Evolutionary conservation across 2,329 filamentous ascomycete species (phyloP).

Genomic region (Trichoderma sp.): DNA sequence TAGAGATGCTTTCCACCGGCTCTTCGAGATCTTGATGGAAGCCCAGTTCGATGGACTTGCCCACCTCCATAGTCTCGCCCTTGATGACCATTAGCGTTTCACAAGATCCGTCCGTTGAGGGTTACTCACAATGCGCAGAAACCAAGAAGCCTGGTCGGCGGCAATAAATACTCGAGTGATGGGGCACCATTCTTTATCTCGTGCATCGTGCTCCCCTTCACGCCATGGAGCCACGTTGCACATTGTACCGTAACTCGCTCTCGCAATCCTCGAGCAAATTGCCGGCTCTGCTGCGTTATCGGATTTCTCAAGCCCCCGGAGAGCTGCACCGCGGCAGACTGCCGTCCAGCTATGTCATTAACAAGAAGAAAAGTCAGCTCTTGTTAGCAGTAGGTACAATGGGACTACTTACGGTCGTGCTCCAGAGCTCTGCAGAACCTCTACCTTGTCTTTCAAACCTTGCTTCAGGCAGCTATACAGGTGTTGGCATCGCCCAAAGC

Average conservation of each 20-base stretch:
- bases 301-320: constrained; percentile 24
- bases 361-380: background rate
- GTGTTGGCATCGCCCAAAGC: constrained; percentile 35
- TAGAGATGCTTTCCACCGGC: constrained; percentile 9
- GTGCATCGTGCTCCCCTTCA: background rate
- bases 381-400: no score
- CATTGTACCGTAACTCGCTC: constrained; percentile 29
- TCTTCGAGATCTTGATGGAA: constrained; percentile 20
- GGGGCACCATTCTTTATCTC: constrained; percentile 22
- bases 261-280: constrained; percentile 27
- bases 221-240: background rate
- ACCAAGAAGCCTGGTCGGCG: constrained; percentile 30
- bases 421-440: constrained; percentile 32
- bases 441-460: background rate
- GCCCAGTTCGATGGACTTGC: background rate
- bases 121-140: constrained; percentile 23
- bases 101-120: background rate
- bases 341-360: constrained; percentile 33
- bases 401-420: constrained; percentile 34
- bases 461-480: constrained; percentile 26
- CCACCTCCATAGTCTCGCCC: constrained; percentile 4
- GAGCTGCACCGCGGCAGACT: constrained; percentile 34
- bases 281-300: background rate
- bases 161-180: background rate
- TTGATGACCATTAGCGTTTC: background rate